phyloP scores from a whole-genome alignment of 2,329 filamentous ascomycete species.

The Exutisphaerella laricina region DNA sequence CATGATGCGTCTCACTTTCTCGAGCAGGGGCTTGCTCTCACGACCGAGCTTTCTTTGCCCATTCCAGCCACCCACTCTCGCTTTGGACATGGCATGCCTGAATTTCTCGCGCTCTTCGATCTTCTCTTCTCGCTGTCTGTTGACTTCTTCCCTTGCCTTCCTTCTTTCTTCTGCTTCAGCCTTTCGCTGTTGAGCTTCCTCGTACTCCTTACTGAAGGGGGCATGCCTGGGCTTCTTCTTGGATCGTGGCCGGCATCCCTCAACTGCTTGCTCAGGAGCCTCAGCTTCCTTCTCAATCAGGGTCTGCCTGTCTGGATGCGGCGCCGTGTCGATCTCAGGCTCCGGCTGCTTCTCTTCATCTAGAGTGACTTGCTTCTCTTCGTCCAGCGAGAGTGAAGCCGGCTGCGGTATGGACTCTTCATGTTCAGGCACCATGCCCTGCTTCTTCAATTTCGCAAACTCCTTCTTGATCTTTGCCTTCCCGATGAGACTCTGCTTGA shows the following conservation, averaged over 20 bases:
- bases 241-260: conserved; percentile 20
- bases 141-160: conserved; percentile 57
- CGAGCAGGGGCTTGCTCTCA: conserved; percentile 71
- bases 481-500: conserved; percentile 82
- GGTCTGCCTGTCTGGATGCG: conserved; percentile 37
- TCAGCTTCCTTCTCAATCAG: conserved; percentile 26
- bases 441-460: conserved; percentile 79
- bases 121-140: conserved; percentile 50
- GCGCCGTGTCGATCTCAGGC: conserved; percentile 40
- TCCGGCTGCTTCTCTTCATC: conserved; percentile 19
- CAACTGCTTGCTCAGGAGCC: conserved; percentile 11
- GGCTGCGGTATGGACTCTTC: conserved; percentile 28
- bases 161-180: conserved; percentile 59
- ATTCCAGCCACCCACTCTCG: conserved; percentile 55
- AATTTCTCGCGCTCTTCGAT: conserved; percentile 66
- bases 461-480: conserved; percentile 91
- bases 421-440: conserved; percentile 32
- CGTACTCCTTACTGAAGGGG: conserved; percentile 41
- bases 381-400: conserved; percentile 25
- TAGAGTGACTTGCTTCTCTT: too few species aligned
- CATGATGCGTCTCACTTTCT: conserved; percentile 71
- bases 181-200: conserved; percentile 48
- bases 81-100: conserved; percentile 58
- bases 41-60: conserved; percentile 75
- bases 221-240: conserved; percentile 39